Evolutionary conservation across 305 asterid species (phyloP).

Genomic region (Fraxinus xanthoxyloides): DNA sequence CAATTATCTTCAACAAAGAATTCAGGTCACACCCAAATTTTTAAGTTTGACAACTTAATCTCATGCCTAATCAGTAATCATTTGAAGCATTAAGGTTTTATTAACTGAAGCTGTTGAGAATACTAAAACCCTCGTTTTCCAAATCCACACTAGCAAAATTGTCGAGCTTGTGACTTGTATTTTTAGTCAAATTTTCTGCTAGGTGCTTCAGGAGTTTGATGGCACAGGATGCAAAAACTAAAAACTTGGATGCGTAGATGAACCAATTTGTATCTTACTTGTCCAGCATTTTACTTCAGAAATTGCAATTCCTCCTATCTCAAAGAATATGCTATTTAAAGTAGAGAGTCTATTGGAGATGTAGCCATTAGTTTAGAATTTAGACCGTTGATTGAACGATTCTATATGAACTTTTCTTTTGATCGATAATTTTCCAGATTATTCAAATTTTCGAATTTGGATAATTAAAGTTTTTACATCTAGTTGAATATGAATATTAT

Average conservation of each 20-base stretch:
- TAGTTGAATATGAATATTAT: neutral
- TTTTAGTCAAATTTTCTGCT: neutral
- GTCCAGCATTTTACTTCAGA: neutral
- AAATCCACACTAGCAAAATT: slow-evolving; percentile 62
- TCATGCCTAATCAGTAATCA: slow-evolving; percentile 64
- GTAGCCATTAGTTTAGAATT: neutral
- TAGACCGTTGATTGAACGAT: neutral
- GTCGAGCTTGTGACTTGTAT: slow-evolving; percentile 28
- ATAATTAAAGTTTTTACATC: neutral
- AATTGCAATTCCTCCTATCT: neutral
- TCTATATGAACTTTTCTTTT: neutral
- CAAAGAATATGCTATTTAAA: no score
- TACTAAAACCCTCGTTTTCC: slow-evolving; percentile 55
- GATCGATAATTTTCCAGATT: neutral
- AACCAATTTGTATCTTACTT: neutral
- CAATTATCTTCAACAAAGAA: no score
- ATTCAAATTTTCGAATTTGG: neutral
- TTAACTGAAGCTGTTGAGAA: slow-evolving; percentile 50
- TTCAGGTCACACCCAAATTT: neutral
- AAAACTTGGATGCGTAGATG: neutral
- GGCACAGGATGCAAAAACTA: neutral
- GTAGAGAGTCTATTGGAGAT: no score
- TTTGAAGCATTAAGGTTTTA: slow-evolving; percentile 45
- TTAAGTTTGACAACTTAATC: slow-evolving; percentile 64
- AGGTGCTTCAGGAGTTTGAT: neutral